phyloP scores from a whole-genome alignment of 768 basidiomycete species.

The Xerocomellus chrysenteron region DNA sequence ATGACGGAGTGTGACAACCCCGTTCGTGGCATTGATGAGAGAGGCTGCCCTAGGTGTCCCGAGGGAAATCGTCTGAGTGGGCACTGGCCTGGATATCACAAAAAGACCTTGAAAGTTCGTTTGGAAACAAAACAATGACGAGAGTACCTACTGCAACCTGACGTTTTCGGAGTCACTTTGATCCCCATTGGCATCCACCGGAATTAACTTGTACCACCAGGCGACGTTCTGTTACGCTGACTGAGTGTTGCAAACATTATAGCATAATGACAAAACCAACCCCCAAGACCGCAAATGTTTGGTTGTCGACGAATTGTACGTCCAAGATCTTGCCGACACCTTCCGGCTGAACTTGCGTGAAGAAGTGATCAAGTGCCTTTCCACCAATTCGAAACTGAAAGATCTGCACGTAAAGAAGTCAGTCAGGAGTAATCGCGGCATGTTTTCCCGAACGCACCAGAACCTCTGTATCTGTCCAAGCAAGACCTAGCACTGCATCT shows the following conservation, averaged over 20 bases:
- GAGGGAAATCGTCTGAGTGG: conserved; percentile 10
- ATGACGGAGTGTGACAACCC: conserved; percentile 19
- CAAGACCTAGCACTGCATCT: conserved; percentile 39
- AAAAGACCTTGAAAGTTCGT: conserved; percentile 4
- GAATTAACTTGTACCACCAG: conserved; percentile 21
- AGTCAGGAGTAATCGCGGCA: not conserved
- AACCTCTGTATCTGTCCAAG: conserved; percentile 46
- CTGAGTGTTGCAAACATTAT: conserved; percentile 1
- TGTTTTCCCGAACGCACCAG: conserved; percentile 14
- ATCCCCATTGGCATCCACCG: conserved; percentile 11
- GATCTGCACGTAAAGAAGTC: conserved; percentile 7
- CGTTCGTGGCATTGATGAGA: conserved; percentile 10
- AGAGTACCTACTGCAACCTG: conserved; percentile 20
- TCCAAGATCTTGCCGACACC: conserved; percentile 21
- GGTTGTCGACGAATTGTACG: conserved; percentile 22
- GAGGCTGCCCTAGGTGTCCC: conserved; percentile 1
- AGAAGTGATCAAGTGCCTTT: not conserved
- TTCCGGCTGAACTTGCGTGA: conserved; percentile 17
- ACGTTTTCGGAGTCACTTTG: conserved; percentile 4
- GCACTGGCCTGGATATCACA: conserved; percentile 12
- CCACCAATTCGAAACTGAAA: conserved; percentile 20
- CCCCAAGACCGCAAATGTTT: conserved; percentile 25
- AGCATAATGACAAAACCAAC: conserved; percentile 11
- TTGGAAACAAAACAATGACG: not conserved
- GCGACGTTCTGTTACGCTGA: conserved; percentile 8